Evolutionary conservation across 176 grass and related monocot genomes (phyloP).

Genomic region (Neostapfia colusana): DNA sequence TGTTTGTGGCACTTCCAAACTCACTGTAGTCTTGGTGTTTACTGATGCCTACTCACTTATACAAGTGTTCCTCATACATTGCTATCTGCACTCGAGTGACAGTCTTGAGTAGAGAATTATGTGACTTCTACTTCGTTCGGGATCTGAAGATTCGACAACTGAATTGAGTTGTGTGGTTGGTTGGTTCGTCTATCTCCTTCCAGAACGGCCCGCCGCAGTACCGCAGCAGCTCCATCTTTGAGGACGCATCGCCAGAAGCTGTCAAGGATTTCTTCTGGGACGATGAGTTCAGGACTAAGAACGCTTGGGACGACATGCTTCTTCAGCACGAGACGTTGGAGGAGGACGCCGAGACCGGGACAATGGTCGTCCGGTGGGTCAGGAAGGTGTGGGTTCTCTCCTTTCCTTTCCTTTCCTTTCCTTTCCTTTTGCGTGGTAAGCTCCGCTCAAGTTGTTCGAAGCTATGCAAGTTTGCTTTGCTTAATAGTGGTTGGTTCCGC

Average conservation of each 20-base stretch:
- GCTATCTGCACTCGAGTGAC: constrained; percentile 8
- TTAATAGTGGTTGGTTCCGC: constrained; percentile 8
- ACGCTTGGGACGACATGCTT: constrained; percentile 90
- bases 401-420: too few species aligned
- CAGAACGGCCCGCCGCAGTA: constrained; percentile 79
- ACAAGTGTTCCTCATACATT: neutral
- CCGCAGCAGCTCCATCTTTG: constrained; percentile 80
- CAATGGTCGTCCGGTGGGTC: constrained; percentile 82
- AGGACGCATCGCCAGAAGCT: constrained; percentile 67
- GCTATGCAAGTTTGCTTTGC: neutral
- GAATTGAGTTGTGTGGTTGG: neutral
- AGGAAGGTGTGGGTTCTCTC: constrained; percentile 67
- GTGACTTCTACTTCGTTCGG: neutral
- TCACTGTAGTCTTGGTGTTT: neutral
- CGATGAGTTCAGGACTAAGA: constrained; percentile 81
- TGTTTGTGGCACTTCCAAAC: too few species aligned
- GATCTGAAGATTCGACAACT: neutral
- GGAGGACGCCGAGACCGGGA: constrained; percentile 65
- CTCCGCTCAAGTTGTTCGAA: neutral
- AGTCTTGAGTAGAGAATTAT: too few species aligned
- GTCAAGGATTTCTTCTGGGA: constrained; percentile 98
- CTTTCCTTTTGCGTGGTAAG: neutral
- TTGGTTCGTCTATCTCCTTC: too few species aligned
- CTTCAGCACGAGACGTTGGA: constrained; percentile 68
- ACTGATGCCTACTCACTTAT: too few species aligned